These are phyloP conservation scores for Septoria linicola DNA, from an alignment of 2,329 filamentous ascomycete genomes.

Conservation along the genomic window DNA sequence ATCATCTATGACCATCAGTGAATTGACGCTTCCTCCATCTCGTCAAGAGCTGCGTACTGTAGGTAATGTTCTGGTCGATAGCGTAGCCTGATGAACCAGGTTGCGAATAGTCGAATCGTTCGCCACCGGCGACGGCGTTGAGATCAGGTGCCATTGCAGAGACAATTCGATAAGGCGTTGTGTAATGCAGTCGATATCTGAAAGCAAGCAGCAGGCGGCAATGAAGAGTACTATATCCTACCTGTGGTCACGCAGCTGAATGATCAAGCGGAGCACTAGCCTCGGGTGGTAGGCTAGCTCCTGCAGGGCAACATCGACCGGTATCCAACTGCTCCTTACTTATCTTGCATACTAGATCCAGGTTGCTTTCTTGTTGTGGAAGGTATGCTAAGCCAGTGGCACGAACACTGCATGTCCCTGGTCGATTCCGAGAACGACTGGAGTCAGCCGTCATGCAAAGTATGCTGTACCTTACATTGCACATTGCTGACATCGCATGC, in stretches of 20 bases:
- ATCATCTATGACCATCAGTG: slow-evolving; percentile 30
- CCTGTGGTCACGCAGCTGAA: background rate
- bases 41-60: slow-evolving; percentile 3
- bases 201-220: background rate
- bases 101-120: slow-evolving; percentile 45
- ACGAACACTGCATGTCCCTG: too few species aligned
- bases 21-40: background rate
- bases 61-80: slow-evolving; percentile 40
- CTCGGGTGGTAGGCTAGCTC: slow-evolving; percentile 3
- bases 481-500: too few species aligned
- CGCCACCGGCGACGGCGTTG: slow-evolving; percentile 39
- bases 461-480: too few species aligned
- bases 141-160: slow-evolving; percentile 45
- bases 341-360: too few species aligned
- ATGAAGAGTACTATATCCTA: background rate
- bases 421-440: too few species aligned
- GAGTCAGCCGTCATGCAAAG: too few species aligned
- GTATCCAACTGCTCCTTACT: too few species aligned
- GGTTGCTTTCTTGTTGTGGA: too few species aligned
- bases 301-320: background rate
- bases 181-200: too few species aligned
- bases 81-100: slow-evolving; percentile 46
- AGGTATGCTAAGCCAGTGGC: too few species aligned
- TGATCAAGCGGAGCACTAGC: slow-evolving; percentile 6
- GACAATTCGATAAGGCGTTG: background rate